Evolutionary conservation across 2,329 filamentous ascomycete genomes (phyloP).

Genomic region (Arthrobotrys musiformis): DNA sequence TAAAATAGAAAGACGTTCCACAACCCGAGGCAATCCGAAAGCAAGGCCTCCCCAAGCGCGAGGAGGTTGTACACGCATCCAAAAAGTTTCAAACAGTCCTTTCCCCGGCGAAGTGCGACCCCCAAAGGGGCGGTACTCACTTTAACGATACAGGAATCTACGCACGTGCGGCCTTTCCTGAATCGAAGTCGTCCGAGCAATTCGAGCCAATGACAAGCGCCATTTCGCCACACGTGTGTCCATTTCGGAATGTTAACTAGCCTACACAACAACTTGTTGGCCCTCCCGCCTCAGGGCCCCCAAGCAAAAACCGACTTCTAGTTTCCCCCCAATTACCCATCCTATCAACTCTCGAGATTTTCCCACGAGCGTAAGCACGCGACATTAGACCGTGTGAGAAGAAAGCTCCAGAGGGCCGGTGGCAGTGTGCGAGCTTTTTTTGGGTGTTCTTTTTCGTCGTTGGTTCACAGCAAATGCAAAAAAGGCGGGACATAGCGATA

Average conservation of each 20-base stretch:
- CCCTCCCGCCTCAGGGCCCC: conserved; percentile 23
- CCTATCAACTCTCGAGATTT: conserved; percentile 50
- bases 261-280: conserved; percentile 34
- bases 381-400: conserved; percentile 51
- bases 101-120: conserved; percentile 48
- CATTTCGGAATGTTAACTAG: conserved; percentile 40
- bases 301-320: conserved; percentile 31
- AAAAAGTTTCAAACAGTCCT: conserved; percentile 17
- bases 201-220: conserved; percentile 44
- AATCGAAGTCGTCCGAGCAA: conserved; percentile 43
- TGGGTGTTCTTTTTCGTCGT: conserved; percentile 24
- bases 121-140: conserved; percentile 24
- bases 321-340: conserved; percentile 50
- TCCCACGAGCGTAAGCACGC: conserved; percentile 55
- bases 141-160: conserved; percentile 40
- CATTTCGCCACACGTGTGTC: conserved; percentile 49
- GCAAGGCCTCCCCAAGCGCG: conserved; percentile 11
- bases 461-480: conserved; percentile 4
- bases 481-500: conserved; percentile 52
- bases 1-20: conserved; percentile 41
- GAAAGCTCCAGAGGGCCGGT: conserved; percentile 12
- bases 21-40: conserved; percentile 21
- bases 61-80: conserved; percentile 16
- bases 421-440: conserved; percentile 45
- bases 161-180: conserved; percentile 55